phyloP scores from a whole-genome alignment of 208 protist genomes.

The Wallacemonas sp. region DNA sequence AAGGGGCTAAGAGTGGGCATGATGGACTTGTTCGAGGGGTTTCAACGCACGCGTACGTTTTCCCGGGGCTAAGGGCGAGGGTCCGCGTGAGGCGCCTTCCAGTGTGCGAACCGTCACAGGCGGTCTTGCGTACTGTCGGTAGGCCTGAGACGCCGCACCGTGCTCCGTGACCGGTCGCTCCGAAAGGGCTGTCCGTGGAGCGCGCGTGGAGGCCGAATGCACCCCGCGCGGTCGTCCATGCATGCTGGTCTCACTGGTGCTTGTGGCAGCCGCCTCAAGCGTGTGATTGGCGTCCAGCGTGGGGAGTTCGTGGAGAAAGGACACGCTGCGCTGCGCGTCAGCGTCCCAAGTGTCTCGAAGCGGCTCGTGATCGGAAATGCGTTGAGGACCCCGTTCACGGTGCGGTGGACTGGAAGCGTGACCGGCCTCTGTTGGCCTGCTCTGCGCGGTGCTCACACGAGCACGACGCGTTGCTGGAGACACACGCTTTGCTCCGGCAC shows the following conservation, averaged over 20 bases:
- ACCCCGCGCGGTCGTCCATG: neutral
- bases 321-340: no score
- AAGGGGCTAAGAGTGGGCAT: no score
- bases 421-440: no score
- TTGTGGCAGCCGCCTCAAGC: neutral
- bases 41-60: neutral
- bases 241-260: neutral
- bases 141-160: neutral
- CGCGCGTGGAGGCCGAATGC: conserved; percentile 3
- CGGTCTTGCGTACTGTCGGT: neutral
- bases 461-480: neutral
- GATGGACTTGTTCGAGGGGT: neutral
- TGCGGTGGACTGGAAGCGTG: no score
- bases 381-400: no score
- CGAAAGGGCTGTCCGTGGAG: neutral
- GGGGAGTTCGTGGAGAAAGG: no score
- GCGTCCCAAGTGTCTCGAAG: no score
- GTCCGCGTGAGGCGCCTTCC: neutral
- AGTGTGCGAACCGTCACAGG: conserved; percentile 4
- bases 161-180: conserved; percentile 5
- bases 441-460: no score
- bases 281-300: no score
- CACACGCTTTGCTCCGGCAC: no score
- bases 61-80: neutral
- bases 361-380: no score